phyloP scores from a whole-genome alignment of 2,329 filamentous ascomycete genomes.

The Pestalotiopsis sp. region DNA sequence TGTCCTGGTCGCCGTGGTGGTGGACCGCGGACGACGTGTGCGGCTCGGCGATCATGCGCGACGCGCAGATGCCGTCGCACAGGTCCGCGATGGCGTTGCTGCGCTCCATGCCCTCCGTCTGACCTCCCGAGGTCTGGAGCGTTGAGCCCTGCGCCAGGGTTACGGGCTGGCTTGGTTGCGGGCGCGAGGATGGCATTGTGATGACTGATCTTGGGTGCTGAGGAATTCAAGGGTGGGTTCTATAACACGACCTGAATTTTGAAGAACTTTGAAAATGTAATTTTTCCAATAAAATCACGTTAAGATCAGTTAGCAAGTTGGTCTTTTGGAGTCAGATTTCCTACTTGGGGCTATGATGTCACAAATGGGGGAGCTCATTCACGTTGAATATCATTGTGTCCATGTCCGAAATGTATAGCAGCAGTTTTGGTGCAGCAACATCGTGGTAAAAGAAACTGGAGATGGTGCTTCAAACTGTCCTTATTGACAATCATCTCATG shows the following conservation, averaged over 20 bases:
- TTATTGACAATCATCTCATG: too few relatives aligned
- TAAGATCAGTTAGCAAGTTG: not conserved
- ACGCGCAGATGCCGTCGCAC: slow-evolving; percentile 50
- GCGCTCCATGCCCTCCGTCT: slow-evolving; percentile 56
- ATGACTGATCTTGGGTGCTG: rapidly evolving
- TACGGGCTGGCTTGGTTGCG: slow-evolving; percentile 33
- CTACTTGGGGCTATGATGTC: not conserved
- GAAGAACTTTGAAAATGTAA: not conserved
- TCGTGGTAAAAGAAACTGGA: too few relatives aligned
- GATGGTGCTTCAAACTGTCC: too few relatives aligned
- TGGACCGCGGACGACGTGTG: slow-evolving; percentile 51
- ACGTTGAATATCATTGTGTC: not conserved
- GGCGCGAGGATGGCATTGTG: slow-evolving; percentile 19
- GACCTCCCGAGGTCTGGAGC: slow-evolving; percentile 43
- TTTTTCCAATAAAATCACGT: not conserved
- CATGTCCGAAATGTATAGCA: too few relatives aligned
- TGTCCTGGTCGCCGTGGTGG: slow-evolving; percentile 57
- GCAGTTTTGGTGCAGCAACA: too few relatives aligned
- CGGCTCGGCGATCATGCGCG: slow-evolving; percentile 33
- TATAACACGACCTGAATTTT: not conserved
- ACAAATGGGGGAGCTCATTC: not conserved
- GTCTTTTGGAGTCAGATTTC: not conserved
- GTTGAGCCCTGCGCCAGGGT: slow-evolving; percentile 35
- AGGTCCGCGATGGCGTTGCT: slow-evolving; percentile 48
- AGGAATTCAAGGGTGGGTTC: not conserved